A percentile compares a stretch with the other conserved stretches of the same genome.
phyloP scores from a whole-genome alignment of 1,284 basidiomycete genomes.

The Cutaneotrichosporon mucoides region DNA sequence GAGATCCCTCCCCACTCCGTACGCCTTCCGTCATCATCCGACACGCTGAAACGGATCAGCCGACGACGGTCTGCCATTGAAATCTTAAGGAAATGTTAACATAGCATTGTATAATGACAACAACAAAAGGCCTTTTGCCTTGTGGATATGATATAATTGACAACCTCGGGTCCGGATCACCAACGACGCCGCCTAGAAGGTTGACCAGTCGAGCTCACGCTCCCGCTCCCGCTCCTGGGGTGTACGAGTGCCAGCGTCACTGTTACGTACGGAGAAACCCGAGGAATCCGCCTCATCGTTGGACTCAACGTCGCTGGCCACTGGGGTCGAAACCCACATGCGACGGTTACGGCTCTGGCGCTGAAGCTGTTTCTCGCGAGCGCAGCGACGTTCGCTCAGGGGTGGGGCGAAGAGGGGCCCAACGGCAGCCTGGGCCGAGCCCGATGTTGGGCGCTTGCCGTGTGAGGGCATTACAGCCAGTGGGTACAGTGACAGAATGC shows the following conservation, averaged over 20 bases:
- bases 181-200: constrained; percentile 9
- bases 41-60: too few species aligned
- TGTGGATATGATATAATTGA: neutral
- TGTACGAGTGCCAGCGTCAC: constrained; percentile 4
- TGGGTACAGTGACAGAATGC: constrained; percentile 45
- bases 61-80: neutral
- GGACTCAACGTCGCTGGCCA: constrained; percentile 23
- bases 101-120: neutral
- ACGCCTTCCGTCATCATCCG: too few species aligned
- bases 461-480: constrained; percentile 38
- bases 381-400: constrained; percentile 23
- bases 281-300: constrained; percentile 10
- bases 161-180: too few species aligned
- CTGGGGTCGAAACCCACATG: constrained; percentile 10
- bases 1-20: too few species aligned
- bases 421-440: constrained; percentile 21
- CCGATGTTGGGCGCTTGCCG: constrained; percentile 12
- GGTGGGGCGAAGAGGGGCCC: constrained; percentile 40
- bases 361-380: constrained; percentile 30
- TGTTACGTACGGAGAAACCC: neutral
- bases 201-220: constrained; percentile 22
- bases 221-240: constrained; percentile 7
- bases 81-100: neutral
- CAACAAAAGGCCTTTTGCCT: neutral
- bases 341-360: constrained; percentile 23